A percentile compares a stretch with the other conserved stretches of the same genome.
Evolutionary conservation across 1,284 basidiomycete species (phyloP).

Genomic region (Trametes versicolor): DNA sequence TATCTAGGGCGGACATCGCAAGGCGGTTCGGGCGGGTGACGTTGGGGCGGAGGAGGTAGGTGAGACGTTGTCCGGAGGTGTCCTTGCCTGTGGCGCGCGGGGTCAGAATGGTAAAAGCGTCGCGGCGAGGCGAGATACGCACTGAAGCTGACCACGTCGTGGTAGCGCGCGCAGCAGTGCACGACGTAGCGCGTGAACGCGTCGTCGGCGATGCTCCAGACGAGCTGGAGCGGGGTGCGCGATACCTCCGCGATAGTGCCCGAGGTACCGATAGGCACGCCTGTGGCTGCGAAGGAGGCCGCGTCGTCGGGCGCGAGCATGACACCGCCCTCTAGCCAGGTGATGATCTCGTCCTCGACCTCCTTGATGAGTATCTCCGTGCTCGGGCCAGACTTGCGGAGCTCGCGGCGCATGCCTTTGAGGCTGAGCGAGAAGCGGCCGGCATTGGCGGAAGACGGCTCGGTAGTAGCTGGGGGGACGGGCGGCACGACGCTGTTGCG

Average conservation of each 20-base stretch:
- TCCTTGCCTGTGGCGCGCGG: constrained; percentile 67
- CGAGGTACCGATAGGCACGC: constrained; percentile 60
- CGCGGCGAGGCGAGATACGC: constrained; percentile 44
- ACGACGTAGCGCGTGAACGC: constrained; percentile 80
- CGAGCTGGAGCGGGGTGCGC: constrained; percentile 69
- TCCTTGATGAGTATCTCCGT: constrained; percentile 69
- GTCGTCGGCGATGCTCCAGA: constrained; percentile 76
- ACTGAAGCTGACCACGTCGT: constrained; percentile 84
- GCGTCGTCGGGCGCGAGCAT: constrained; percentile 60
- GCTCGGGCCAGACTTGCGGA: constrained; percentile 68
- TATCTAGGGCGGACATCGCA: constrained; percentile 59
- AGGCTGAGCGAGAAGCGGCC: constrained; percentile 80
- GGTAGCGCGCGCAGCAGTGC: constrained; percentile 82
- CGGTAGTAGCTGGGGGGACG: constrained; percentile 48
- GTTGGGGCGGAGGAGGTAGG: constrained; percentile 82
- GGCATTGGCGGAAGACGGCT: constrained; percentile 68
- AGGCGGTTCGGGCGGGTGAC: constrained; percentile 65
- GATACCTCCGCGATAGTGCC: constrained; percentile 69
- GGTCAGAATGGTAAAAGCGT: background rate
- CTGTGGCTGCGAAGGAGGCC: constrained; percentile 46
- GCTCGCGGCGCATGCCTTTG: constrained; percentile 74
- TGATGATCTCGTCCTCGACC: constrained; percentile 68
- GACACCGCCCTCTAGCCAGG: constrained; percentile 72
- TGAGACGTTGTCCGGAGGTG: constrained; percentile 66
- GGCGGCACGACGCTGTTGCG: constrained; percentile 65